Conservation (phyloP, 305 asterid genomes). For the Fraxinus floribunda region DNA sequence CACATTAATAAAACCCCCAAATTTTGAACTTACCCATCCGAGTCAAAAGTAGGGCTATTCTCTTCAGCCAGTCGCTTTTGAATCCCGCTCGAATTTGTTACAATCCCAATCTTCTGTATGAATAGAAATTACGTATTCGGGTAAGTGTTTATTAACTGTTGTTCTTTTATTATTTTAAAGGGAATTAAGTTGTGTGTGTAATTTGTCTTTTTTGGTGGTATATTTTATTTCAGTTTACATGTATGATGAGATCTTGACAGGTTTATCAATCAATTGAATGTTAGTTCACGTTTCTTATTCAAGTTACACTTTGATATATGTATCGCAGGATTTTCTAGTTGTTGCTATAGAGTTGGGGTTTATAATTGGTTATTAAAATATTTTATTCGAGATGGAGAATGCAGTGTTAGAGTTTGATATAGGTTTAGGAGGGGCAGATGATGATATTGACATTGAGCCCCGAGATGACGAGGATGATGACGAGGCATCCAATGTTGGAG, state of each 20-base stretch:
- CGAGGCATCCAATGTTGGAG: slow-evolving; percentile 38
- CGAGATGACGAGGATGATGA: slow-evolving; percentile 44
- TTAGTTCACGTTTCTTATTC: slow-evolving; percentile 5
- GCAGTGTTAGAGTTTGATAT: slow-evolving; percentile 74
- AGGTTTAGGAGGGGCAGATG: slow-evolving; percentile 74
- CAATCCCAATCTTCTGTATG: slow-evolving; percentile 5
- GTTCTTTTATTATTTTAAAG: slow-evolving; percentile 23
- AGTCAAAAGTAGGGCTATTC: slow-evolving; percentile 47
- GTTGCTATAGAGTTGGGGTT: slow-evolving; percentile 14
- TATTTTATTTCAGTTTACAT: slow-evolving; percentile 13
- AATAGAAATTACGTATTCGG: slow-evolving; percentile 28
- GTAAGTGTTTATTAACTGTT: slow-evolving; percentile 25
- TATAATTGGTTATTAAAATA: slow-evolving; percentile 4
- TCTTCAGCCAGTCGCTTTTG: slow-evolving; percentile 34
- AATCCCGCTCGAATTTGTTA: slow-evolving; percentile 21
- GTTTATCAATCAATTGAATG: slow-evolving; percentile 22
- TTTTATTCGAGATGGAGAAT: slow-evolving; percentile 52
- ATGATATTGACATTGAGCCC: slow-evolving; percentile 52
- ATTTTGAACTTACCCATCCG: slow-evolving; percentile 9
- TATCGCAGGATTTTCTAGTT: slow-evolving; percentile 4
- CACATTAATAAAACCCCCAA: not conserved
- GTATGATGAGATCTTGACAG: slow-evolving; percentile 16
- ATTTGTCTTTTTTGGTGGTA: not conserved
- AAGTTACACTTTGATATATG: not conserved
- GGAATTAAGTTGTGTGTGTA: slow-evolving; percentile 13